Percentiles rank a stretch among this genome's conserved stretches.
These are phyloP conservation scores for Trichoderma harzianum DNA, from an alignment of 2,329 filamentous ascomycete species.

Conservation along the genomic window DNA sequence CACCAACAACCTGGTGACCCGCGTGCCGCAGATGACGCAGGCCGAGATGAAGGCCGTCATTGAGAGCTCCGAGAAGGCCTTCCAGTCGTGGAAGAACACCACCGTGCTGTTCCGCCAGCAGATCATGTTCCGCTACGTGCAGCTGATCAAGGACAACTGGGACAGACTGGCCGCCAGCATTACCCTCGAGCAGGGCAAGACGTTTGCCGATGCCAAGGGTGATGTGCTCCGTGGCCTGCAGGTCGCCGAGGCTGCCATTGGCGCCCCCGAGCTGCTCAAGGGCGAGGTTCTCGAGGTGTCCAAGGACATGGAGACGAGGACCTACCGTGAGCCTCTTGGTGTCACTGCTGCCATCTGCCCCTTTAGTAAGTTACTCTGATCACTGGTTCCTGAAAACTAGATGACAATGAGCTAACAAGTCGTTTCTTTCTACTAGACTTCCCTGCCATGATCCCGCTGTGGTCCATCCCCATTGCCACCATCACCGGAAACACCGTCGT, in stretches of 20 bases:
- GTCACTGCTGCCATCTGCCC: slow-evolving; percentile 82
- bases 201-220: slow-evolving; percentile 75
- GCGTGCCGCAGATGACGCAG: slow-evolving; percentile 78
- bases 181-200: slow-evolving; percentile 86
- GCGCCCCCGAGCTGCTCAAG: slow-evolving; percentile 76
- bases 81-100: slow-evolving; percentile 68
- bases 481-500: slow-evolving; percentile 81
- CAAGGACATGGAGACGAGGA: slow-evolving; percentile 86
- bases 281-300: slow-evolving; percentile 81
- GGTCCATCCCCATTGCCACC: slow-evolving; percentile 82
- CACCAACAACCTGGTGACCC: slow-evolving; percentile 80
- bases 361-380: slow-evolving; percentile 60
- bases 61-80: slow-evolving; percentile 72
- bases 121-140: slow-evolving; percentile 84
- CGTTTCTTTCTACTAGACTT: slow-evolving; percentile 57
- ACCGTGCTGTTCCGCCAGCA: slow-evolving; percentile 73
- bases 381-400: neutral
- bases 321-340: slow-evolving; percentile 76
- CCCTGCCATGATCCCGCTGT: slow-evolving; percentile 89
- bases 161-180: slow-evolving; percentile 81
- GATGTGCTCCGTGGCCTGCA: slow-evolving; percentile 80
- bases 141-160: slow-evolving; percentile 79
- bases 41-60: slow-evolving; percentile 73
- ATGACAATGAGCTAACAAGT: slow-evolving; percentile 15
- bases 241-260: slow-evolving; percentile 79